Conservation (phyloP, 2,329 filamentous ascomycete species). For the Penicillium glabrum region DNA sequence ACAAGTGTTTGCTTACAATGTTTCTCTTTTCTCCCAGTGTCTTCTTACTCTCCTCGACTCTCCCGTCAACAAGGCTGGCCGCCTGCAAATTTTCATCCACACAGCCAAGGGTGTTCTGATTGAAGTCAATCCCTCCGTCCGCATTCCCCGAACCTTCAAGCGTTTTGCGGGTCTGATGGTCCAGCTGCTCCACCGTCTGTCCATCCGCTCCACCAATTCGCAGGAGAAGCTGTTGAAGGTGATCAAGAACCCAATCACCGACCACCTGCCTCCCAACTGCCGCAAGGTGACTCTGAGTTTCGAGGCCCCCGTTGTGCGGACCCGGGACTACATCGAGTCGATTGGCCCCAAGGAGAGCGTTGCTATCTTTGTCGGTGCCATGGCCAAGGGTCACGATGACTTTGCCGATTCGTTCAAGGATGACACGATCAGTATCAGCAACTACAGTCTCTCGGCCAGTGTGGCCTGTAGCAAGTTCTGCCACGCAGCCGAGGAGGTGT, state of each 20-base stretch:
- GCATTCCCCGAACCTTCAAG: conserved; percentile 98
- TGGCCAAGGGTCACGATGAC: conserved; percentile 95
- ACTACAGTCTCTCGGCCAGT: conserved; percentile 94
- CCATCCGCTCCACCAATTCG: conserved; percentile 93
- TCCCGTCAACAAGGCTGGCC: conserved; percentile 97
- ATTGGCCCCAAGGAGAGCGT: conserved; percentile 84
- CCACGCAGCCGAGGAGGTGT: conserved; percentile 94
- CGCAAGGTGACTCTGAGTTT: conserved; percentile 97
- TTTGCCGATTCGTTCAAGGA: conserved; percentile 95
- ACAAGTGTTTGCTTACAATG: neutral
- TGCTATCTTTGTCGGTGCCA: conserved; percentile 95
- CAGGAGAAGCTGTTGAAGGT: conserved; percentile 97
- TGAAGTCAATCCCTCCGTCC: conserved; percentile 95
- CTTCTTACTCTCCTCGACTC: conserved; percentile 95
- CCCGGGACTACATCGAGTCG: conserved; percentile 82
- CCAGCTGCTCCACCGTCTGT: conserved; percentile 90
- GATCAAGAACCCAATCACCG: conserved; percentile 96
- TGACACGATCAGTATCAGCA: conserved; percentile 97
- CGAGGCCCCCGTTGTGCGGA: conserved; percentile 81
- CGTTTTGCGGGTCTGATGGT: conserved; percentile 99
- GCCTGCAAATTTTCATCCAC: conserved; percentile 97
- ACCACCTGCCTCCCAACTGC: conserved; percentile 94
- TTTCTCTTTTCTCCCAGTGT: conserved; percentile 61
- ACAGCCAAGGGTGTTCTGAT: conserved; percentile 97
- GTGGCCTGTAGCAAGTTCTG: conserved; percentile 99